These are phyloP conservation scores for Teratosphaeria zuluensis DNA, from an alignment of 2,329 filamentous ascomycete genomes.

Conservation along the genomic window DNA sequence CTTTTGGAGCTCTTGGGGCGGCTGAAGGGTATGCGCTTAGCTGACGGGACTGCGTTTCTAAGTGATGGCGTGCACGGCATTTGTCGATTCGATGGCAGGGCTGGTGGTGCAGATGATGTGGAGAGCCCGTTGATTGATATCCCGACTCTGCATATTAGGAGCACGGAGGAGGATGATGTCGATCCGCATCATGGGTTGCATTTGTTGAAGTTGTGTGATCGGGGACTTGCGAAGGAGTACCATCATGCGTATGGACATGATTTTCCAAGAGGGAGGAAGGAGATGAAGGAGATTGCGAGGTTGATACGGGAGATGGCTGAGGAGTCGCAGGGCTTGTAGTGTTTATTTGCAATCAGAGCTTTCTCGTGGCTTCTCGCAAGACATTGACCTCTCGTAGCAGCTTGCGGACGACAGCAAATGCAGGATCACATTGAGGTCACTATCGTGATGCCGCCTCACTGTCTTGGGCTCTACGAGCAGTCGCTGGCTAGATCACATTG, in stretches of 20 bases:
- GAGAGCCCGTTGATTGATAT: conserved; percentile 5
- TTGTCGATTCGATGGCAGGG: conserved; percentile 1
- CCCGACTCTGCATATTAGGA: conserved; percentile 7
- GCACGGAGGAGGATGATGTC: conserved; percentile 5
- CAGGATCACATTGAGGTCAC: no score
- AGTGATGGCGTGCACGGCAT: conserved; percentile 6
- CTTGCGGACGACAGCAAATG: no score
- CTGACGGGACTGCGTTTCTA: conserved; percentile 7
- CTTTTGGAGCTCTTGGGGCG: conserved; percentile 1
- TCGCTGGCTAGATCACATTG: no score
- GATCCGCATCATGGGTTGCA: conserved; percentile 10
- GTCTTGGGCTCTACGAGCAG: no score
- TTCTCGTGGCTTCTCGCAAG: background rate
- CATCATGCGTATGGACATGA: conserved; percentile 9
- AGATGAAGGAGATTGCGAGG: conserved; percentile 7
- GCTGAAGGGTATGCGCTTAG: conserved; percentile 4
- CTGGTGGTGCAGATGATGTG: background rate
- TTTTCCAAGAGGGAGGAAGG: conserved; percentile 5
- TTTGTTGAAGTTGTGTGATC: conserved; percentile 7
- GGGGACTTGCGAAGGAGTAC: conserved; percentile 2
- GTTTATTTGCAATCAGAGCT: background rate
- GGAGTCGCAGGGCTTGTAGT: background rate
- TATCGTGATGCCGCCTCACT: no score
- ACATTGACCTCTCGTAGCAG: no score
- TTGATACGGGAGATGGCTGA: conserved; percentile 6